Evolutionary conservation across 2,329 filamentous ascomycete species (phyloP), one percentile per base, ranked within the genome.

Genomic region (Aspergillus cejpii): DNA sequence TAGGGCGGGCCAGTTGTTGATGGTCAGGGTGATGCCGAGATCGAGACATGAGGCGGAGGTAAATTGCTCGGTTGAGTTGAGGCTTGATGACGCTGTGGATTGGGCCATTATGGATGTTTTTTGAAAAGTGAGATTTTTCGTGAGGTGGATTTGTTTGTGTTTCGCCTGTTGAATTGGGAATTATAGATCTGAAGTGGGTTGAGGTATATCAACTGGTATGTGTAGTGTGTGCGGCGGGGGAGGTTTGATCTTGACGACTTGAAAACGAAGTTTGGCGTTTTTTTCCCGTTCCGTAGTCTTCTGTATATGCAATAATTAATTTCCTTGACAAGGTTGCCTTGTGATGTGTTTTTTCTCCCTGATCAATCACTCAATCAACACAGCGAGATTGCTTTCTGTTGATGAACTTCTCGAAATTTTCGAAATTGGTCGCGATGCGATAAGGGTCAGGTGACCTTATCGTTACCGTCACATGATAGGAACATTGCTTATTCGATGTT

Each of bases 1-100:
- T 43, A 98, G 83, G 24, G 87, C 84, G 6, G 85, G 83, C 92
- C 92, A 98, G 61, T 86, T 79, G 72, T 90, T 82, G 54, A 98
- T 80, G 34, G 84, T 74, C 64, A 92, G 84, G 64, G 87, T 88
- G 57, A 96, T 84, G 62, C 81, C 85, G 60, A 92, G 84, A 65
- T 97, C 92, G 72, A 97, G 87, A 60, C 81, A 77, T 53, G 75
- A 68, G 61, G 83, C 76, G 57, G 76, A 76, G n/a, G 43, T 37
- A 37, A 48, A 53, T 28, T 45, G 55, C 31, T 34, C 14, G 10
- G 17, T 3, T 19, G 17, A 15, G 31, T 11, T 34, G 8, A 34
- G 31, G 31, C 17, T 46, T 38, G 44, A 38, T 44, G 52, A 42
- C 45, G 49, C 40, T 39, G 49, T 42, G 37, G 43, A 26, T 42